Base-by-base conservation (phyloP, 2,329 filamentous ascomycete genomes). In the Hypoxylon sp. region DNA sequence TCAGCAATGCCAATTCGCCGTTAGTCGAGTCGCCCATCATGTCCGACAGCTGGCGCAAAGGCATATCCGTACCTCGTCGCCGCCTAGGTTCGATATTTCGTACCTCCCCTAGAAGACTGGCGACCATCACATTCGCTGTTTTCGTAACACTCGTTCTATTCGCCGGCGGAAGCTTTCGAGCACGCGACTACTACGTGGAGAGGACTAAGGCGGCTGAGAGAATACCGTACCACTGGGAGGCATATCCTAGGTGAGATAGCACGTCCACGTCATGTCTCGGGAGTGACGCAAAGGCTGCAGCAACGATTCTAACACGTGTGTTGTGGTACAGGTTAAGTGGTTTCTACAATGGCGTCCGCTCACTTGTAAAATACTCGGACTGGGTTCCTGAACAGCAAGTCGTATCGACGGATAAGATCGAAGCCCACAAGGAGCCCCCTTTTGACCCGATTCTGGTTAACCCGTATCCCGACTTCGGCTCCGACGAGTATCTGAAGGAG, bases 381-480 rank as follows among this genome's bases (percentile, higher is more conserved):
- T 72, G 70, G 69, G 21, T 69, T 24, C 68, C 69, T 3, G 68
- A 70, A 33, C 70, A 72, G 46, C 56, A 66, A 45, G 50, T 45
- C 11, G 38, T 50, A 24, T 20, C 60, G 2, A 65, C 64, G 26
- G 52, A 59, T 11, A 62, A 67, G 31, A 42, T 65, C 52, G 51
- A 64, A 23, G 58, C 67, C 18, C 63, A 70, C 35, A 55, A 68
- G 38, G 37, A 24, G 7, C 56, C 58, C 15, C 67, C 70, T 18
- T 55, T 71, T 20, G 67, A 71, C 38, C 70, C 70, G 1, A 55
- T 70, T 27, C 41, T 62, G 11, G 69, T 66, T 21, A 61, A 69
- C 46, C 70, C 70, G 5, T 72, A 70, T 52, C 64, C 69, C 13
- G 58, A 68, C 26, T 71, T 66, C 46, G 60, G 48, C 35, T 71